Percentiles rank a stretch among this genome's conserved stretches.
These are phyloP conservation scores for Mycena crocata DNA, from an alignment of 768 basidiomycete genomes.

Conservation along the genomic window DNA sequence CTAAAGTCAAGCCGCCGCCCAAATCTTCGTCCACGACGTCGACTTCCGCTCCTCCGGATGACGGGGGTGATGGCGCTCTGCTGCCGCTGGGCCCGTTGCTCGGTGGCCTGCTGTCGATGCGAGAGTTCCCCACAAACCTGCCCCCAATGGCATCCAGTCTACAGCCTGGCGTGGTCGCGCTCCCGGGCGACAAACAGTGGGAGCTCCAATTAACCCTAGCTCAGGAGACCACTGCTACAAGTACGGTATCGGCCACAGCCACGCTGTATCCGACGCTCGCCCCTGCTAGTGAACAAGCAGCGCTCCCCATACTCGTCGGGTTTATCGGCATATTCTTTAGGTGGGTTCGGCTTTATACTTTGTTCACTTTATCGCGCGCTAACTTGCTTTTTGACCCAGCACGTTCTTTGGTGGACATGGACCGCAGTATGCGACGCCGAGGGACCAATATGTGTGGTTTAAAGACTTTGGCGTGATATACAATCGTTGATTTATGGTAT, in stretches of 20 bases:
- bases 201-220: not conserved
- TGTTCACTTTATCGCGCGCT: not conserved
- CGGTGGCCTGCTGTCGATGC: conserved; percentile 24
- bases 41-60: not conserved
- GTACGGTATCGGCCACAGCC: conserved; percentile 10
- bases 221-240: conserved; percentile 12
- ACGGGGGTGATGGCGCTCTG: conserved; percentile 1
- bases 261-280: conserved; percentile 20
- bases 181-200: conserved; percentile 1
- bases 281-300: conserved; percentile 29
- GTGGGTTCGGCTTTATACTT: conserved; percentile 46
- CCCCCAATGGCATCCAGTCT: conserved; percentile 1
- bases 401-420: conserved; percentile 87
- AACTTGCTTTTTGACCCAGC: conserved; percentile 45
- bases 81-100: conserved; percentile 10
- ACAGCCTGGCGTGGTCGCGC: not conserved
- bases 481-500: conserved; percentile 39
- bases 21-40: conserved; percentile 5
- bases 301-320: conserved; percentile 44
- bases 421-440: conserved; percentile 72
- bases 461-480: conserved; percentile 68
- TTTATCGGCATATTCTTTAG: conserved; percentile 81
- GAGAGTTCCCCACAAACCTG: not conserved
- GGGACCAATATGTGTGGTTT: conserved; percentile 83
- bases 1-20: conserved; percentile 2